phyloP scores from a whole-genome alignment of 179 eudicot genomes.

The Amaranthus tricolor region DNA sequence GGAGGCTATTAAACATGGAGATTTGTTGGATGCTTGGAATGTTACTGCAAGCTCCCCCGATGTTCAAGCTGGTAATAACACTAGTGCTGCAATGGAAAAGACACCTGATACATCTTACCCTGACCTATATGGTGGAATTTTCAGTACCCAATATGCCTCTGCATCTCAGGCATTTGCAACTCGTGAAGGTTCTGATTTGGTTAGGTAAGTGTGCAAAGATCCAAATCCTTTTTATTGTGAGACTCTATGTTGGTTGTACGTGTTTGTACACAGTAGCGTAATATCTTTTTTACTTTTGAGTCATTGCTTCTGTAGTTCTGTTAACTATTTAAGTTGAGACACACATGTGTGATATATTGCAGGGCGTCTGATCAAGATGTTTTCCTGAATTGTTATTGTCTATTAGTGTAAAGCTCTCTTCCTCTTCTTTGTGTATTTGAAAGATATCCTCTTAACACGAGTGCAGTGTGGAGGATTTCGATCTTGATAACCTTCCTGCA shows the following conservation, averaged over 20 bases:
- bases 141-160: constrained; percentile 29
- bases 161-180: constrained; percentile 23
- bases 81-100: constrained; percentile 21
- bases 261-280: not conserved
- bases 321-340: not conserved
- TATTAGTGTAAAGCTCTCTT: not conserved
- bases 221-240: not conserved
- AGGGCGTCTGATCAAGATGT: not conserved
- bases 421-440: not conserved
- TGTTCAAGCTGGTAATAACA: constrained; percentile 28
- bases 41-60: constrained; percentile 44
- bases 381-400: not conserved
- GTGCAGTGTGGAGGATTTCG: not conserved
- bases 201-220: constrained; percentile 40
- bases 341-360: not conserved
- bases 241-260: not conserved
- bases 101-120: constrained; percentile 30
- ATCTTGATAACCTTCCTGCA: not conserved
- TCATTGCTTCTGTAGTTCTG: not conserved
- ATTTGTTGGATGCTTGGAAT: constrained; percentile 60
- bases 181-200: constrained; percentile 35
- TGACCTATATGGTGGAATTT: constrained; percentile 36
- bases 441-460: not conserved
- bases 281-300: not conserved
- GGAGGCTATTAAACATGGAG: constrained; percentile 30